These are phyloP conservation scores for Knufia fluminis DNA, from an alignment of 2,329 filamentous ascomycete species.

Conservation along the genomic window DNA sequence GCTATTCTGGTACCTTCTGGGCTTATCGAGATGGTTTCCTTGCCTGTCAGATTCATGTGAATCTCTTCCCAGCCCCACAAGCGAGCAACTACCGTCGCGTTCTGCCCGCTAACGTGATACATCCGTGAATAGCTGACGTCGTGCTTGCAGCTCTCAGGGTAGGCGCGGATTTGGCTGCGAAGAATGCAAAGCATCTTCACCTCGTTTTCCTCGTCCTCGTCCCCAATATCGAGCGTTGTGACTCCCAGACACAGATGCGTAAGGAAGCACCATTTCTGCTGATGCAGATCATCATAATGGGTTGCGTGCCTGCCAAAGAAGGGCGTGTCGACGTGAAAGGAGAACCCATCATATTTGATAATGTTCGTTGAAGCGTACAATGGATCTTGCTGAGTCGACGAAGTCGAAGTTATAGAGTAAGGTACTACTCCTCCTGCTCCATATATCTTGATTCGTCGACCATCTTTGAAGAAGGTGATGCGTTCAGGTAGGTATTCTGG, in stretches of 20 bases:
- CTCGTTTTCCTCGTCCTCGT: conserved; percentile 20
- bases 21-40: conserved; percentile 28
- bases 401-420: conserved; percentile 9
- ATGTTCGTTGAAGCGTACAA: conserved; percentile 15
- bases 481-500: conserved; percentile 4
- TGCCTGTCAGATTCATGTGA: conserved; percentile 31
- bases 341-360: conserved; percentile 16
- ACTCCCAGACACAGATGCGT: conserved; percentile 34
- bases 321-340: conserved; percentile 32
- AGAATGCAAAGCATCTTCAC: conserved; percentile 32
- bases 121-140: conserved; percentile 32
- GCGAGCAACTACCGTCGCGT: conserved; percentile 12
- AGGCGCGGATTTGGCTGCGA: conserved; percentile 27
- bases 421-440: conserved; percentile 12
- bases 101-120: conserved; percentile 25
- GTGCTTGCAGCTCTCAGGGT: conserved; percentile 27
- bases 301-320: conserved; percentile 32
- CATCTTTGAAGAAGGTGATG: conserved; percentile 16
- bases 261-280: conserved; percentile 27
- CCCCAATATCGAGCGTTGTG: conserved; percentile 24
- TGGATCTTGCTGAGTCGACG: conserved; percentile 20
- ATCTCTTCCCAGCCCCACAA: conserved; percentile 19
- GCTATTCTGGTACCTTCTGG: conserved; percentile 31
- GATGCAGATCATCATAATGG: conserved; percentile 7
- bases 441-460: conserved; percentile 15